Evolutionary conservation across 306 rosid genomes (phyloP), one percentile per base, ranked within the genome.

Genomic region (Vicia sativa): DNA sequence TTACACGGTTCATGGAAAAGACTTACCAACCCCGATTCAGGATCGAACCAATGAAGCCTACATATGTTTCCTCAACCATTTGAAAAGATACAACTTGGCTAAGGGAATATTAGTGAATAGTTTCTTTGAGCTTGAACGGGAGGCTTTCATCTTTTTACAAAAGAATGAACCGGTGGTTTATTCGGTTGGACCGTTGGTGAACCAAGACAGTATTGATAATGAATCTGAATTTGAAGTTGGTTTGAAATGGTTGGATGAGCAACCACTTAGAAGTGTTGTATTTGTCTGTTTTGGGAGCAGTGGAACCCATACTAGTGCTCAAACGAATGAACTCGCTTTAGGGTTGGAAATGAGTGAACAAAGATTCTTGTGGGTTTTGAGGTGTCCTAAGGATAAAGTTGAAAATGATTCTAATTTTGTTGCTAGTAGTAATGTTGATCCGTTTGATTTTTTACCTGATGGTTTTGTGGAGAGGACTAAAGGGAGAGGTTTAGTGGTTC

Each of bases 71-170:
- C 82, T 90, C 13, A 63, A 84, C 60, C 86, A 87, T 10, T 2
- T 52, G 3, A 84, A 75, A 29, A 75, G 89, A 26, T 84, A 74
- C 45, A 35, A 2, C 1, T 9, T 75, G 9, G 92, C 92, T 0
- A 80, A 77, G 6, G 95, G 95, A 0, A 42, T 87, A 21, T 52
- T 90, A 50, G 77, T 55, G 6, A 90, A 90, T 23, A 80, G 87
- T 67, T 90, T 90, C 71, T 1, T 11, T 19, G 95, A 87, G 18
- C 71, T 90, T 38, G 97, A 90, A 77, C 87, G 82, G 6, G 84
- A 78, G 3, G 72, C 87, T 1, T 6, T 84, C 0, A 49, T 70
- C 18, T 62, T 71, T 0, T 63, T 90, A 14, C 82, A 16, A 5
- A 68, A 49, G 38, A 34, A 0, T 2, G 78, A 80, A 18, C 66